phyloP scores from a whole-genome alignment of 805 yeast species.

The Kazachstania viticola region DNA sequence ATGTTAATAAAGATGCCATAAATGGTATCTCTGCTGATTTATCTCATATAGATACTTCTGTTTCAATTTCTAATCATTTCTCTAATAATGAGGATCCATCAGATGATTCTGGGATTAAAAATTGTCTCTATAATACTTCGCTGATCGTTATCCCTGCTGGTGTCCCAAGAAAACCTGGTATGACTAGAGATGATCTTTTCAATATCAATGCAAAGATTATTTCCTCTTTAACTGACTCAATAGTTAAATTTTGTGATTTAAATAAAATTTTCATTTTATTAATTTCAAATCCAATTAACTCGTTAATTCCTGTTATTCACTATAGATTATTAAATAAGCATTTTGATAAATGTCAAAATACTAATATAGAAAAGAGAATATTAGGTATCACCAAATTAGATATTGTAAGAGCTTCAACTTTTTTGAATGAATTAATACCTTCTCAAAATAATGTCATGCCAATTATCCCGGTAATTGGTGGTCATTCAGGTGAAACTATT shows the following conservation, averaged over 20 bases:
- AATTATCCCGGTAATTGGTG: conserved; percentile 84
- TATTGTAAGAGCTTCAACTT: conserved; percentile 80
- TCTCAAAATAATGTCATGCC: conserved; percentile 56
- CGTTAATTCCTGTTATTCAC: conserved; percentile 83
- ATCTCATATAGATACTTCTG: conserved; percentile 87
- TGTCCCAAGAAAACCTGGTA: conserved; percentile 97
- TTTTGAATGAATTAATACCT: conserved; percentile 41
- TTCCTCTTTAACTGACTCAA: conserved; percentile 79
- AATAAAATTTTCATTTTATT: conserved; percentile 77
- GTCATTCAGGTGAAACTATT: conserved; percentile 94
- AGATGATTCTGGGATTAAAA: conserved; percentile 45
- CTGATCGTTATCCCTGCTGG: conserved; percentile 93
- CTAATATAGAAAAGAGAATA: conserved; percentile 46
- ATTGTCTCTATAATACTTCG: conserved; percentile 29
- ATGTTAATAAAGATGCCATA: conserved; percentile 60
- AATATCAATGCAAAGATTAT: conserved; percentile 93
- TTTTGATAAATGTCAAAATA: conserved; percentile 77
- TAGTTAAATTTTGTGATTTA: conserved; percentile 49
- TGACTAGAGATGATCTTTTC: conserved; percentile 96
- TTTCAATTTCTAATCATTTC: conserved; percentile 67
- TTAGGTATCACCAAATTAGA: conserved; percentile 96
- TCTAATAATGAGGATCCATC: conserved; percentile 42
- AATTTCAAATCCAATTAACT: conserved; percentile 93
- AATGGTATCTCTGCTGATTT: conserved; percentile 96
- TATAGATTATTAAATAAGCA: conserved; percentile 55